Evolutionary conservation across 2,329 filamentous ascomycete species (phyloP).

Genomic region (Xylaria sp.): DNA sequence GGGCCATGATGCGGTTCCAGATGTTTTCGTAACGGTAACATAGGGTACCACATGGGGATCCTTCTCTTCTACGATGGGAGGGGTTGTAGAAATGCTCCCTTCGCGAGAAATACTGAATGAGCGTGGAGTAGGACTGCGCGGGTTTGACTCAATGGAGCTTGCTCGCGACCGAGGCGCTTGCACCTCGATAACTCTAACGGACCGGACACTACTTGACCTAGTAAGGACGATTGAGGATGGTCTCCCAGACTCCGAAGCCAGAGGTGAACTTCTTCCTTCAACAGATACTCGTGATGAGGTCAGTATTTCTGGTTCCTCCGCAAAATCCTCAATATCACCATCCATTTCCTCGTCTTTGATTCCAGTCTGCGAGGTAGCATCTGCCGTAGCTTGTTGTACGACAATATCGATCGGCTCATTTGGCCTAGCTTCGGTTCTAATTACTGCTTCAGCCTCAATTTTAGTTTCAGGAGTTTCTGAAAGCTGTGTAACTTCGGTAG

Average conservation of each 20-base stretch:
- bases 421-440: not conserved
- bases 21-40: slow-evolving; percentile 36
- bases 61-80: slow-evolving; percentile 56
- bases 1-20: slow-evolving; percentile 29
- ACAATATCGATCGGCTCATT: slow-evolving; percentile 34
- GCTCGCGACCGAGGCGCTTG: slow-evolving; percentile 63
- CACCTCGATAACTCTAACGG: slow-evolving; percentile 69
- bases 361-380: slow-evolving; percentile 33
- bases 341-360: slow-evolving; percentile 45
- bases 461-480: slow-evolving; percentile 15
- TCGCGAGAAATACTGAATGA: slow-evolving; percentile 55
- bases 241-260: slow-evolving; percentile 59
- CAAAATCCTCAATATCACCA: slow-evolving; percentile 62
- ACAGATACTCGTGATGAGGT: slow-evolving; percentile 68
- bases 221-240: slow-evolving; percentile 54
- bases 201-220: slow-evolving; percentile 63
- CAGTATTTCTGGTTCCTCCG: slow-evolving; percentile 69
- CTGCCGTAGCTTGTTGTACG: slow-evolving; percentile 26
- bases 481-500: slow-evolving; percentile 2
- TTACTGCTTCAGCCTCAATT: slow-evolving; percentile 18
- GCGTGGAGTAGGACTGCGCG: slow-evolving; percentile 47
- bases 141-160: slow-evolving; percentile 59
- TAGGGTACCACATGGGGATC: slow-evolving; percentile 28
- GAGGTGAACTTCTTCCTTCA: slow-evolving; percentile 62
- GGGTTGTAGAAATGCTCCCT: slow-evolving; percentile 54